Conservation (phyloP, 1,284 basidiomycete species). For the Irpex lacteus region DNA sequence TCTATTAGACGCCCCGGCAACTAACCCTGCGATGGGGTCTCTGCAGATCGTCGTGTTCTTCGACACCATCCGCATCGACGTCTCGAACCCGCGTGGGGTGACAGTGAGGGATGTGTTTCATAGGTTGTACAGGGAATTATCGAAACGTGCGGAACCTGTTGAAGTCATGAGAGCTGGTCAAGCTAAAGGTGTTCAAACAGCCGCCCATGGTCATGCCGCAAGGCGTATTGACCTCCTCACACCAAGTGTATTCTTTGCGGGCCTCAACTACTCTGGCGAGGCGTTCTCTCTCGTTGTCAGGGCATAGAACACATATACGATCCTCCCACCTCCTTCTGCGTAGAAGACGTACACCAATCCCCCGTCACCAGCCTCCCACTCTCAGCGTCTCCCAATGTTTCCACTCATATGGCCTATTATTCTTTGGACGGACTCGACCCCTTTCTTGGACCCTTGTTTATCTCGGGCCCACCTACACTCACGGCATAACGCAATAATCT, state of each 20-base stretch:
- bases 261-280: constrained; percentile 11
- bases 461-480: neutral
- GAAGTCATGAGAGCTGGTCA: constrained; percentile 1
- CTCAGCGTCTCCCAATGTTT: neutral
- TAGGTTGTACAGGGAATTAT: constrained; percentile 4
- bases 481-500: no score
- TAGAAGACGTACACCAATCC: neutral
- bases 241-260: constrained; percentile 14
- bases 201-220: neutral
- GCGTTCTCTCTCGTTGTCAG: neutral
- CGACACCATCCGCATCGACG: constrained; percentile 14
- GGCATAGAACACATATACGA: neutral
- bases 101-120: constrained; percentile 17
- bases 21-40: constrained; percentile 6
- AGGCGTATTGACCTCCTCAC: constrained; percentile 9
- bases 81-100: constrained; percentile 9
- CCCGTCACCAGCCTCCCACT: neutral
- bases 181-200: constrained; percentile 1
- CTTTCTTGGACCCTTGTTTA: neutral
- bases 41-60: constrained; percentile 4
- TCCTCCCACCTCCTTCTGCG: neutral
- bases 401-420: neutral
- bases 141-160: constrained; percentile 5
- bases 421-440: neutral
- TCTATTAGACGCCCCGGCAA: constrained; percentile 11